phyloP scores from a whole-genome alignment of 2,329 filamentous ascomycete species.

The Trichoderma atrobrunneum region DNA sequence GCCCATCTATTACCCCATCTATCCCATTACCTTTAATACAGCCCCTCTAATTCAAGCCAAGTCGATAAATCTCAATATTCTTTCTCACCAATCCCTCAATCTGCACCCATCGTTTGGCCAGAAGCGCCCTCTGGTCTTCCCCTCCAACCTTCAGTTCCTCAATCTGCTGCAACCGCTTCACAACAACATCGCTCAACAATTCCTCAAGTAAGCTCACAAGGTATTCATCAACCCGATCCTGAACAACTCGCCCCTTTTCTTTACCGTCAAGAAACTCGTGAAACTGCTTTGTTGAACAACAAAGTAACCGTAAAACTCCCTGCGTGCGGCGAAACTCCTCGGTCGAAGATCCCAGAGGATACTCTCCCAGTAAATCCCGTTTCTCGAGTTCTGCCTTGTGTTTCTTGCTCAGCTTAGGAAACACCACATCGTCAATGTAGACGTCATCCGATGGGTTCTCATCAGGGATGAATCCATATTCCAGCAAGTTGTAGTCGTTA shows the following conservation, averaged over 20 bases:
- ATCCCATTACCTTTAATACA: no score
- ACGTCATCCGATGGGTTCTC: conserved; percentile 51
- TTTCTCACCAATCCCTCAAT: not conserved
- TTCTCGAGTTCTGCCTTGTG: conserved; percentile 44
- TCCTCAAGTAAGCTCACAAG: not conserved
- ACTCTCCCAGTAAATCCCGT: conserved; percentile 49
- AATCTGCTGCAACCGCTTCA: not conserved
- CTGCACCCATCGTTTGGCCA: conserved; percentile 3
- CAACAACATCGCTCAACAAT: not conserved
- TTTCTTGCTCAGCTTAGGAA: conserved; percentile 36
- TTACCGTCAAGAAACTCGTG: conserved; percentile 42
- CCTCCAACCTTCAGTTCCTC: not conserved
- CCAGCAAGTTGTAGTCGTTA: conserved; percentile 69
- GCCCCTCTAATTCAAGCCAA: not conserved
- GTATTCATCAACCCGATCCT: not conserved
- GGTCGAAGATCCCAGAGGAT: conserved; percentile 45
- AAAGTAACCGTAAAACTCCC: conserved; percentile 46
- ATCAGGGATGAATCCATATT: conserved; percentile 58
- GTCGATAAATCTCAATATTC: not conserved
- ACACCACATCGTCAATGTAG: conserved; percentile 46
- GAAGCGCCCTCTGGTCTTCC: not conserved
- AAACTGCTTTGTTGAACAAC: conserved; percentile 31
- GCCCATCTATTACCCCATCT: not conserved
- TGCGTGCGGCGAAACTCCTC: conserved; percentile 52
- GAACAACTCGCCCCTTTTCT: conserved; percentile 26